Conservation (phyloP, 805 yeast genomes). For the Schizosaccharomyces cryophilus region DNA sequence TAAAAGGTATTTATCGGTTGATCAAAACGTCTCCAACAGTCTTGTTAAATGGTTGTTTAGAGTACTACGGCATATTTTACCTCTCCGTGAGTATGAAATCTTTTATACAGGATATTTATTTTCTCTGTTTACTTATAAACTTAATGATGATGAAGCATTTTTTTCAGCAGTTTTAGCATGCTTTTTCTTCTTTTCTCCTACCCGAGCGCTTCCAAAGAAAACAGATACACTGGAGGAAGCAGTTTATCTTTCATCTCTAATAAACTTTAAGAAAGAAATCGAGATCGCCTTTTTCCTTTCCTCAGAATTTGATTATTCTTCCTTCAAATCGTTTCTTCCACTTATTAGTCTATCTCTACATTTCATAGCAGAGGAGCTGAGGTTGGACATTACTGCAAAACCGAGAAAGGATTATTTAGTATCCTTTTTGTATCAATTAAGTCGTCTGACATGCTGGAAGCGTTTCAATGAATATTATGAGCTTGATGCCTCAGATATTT, state of each 20-base stretch:
- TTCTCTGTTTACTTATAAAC: neutral
- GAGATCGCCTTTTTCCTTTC: neutral
- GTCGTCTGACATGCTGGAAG: conserved; percentile 20
- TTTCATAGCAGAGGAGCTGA: conserved; percentile 49
- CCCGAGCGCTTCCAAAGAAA: neutral
- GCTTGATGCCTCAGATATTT: conserved; percentile 49
- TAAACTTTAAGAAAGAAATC: neutral
- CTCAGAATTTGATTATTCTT: neutral
- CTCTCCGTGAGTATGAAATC: neutral
- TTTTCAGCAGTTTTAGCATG: neutral
- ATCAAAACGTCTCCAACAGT: neutral
- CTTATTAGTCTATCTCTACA: conserved; percentile 39
- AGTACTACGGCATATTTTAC: neutral
- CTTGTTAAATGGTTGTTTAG: neutral
- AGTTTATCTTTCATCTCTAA: neutral
- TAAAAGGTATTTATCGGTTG: neutral
- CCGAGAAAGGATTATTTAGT: conserved; percentile 5
- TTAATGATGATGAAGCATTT: neutral
- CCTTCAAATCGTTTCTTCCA: neutral
- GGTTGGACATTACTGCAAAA: conserved; percentile 23
- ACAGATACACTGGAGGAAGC: neutral
- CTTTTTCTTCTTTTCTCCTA: neutral
- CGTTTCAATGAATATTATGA: conserved; percentile 38
- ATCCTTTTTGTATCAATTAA: neutral
- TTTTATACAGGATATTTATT: conserved; percentile 11